Evolutionary conservation across 768 basidiomycete species (phyloP), one percentile per base, ranked within the genome.

Genomic region (Lactifluus volemus): DNA sequence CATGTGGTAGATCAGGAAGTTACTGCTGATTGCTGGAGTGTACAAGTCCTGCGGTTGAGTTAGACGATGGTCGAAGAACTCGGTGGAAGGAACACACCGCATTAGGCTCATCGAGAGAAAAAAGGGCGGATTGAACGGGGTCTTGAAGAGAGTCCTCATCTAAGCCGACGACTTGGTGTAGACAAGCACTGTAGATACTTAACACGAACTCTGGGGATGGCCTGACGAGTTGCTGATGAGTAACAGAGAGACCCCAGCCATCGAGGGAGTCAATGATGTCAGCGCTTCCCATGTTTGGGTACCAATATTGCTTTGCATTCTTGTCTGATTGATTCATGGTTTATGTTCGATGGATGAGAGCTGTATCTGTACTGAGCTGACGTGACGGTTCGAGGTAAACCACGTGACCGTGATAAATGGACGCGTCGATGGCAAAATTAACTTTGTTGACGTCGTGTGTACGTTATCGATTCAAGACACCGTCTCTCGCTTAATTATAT

Each of bases 181-280:
- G 78, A 68, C 88, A 88, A 8, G 84, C 82, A 60, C 76, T 78
- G 72, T 87, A 92, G 19, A 91, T 80, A 54, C 74, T 76, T 41
- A 84, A 78, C 34, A 91, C 86, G 65, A 89, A 88, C 47, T 90
- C 87, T 0, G 83, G 67, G 1, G 81, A 81, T 1, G 90, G 90
- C 17, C 79, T 78, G 47, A 78, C 69, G 47, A 92, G 83, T 64
- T 90, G 86, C 54, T 88, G 84, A 49, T 79, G 78, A 65, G 79
- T 84, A 38, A 89, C 78, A 8, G 80, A 74, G 34, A 90, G 75
- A 1, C 83, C 85, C 86, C 89, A 90, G 25, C 80, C 83, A 5
- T 78, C 74, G 29, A 92, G 79, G 2, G 85, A 78, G 53, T 77
- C 72, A 42, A 86, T 79, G 36, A 91, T 85, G 58, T 90, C 88